Evolutionary conservation across 78 protist genomes (phyloP).

Genomic region (Dictyostelium discoideum): dicty_2.7 NC_007090.3:3208501-3209000

Average conservation of each 20-base stretch:
- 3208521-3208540: not conserved
- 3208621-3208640: conserved; percentile 92
- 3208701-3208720: not conserved
- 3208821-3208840: conserved; percentile 9
- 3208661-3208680: not conserved
- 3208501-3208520: too few relatives aligned
- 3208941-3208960: conserved; percentile 76
- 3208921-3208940: conserved; percentile 67
- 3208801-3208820: conserved; percentile 31
- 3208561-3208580: conserved; percentile 82
- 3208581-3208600: conserved; percentile 80
- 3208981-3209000: conserved; percentile 10
- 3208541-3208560: not conserved
- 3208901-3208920: conserved; percentile 73
- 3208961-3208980: conserved; percentile 56
- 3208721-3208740: too few relatives aligned
- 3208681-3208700: not conserved
- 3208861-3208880: conserved; percentile 81
- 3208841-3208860: conserved; percentile 71
- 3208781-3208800: conserved; percentile 97
- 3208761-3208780: conserved; percentile 95
- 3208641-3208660: conserved; percentile 78
- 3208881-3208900: conserved; percentile 74
- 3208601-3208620: conserved; percentile 49
- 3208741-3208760: conserved; percentile 93